phyloP scores from a whole-genome alignment of 2,329 filamentous ascomycete genomes.

The Furcasterigmium furcatum region DNA sequence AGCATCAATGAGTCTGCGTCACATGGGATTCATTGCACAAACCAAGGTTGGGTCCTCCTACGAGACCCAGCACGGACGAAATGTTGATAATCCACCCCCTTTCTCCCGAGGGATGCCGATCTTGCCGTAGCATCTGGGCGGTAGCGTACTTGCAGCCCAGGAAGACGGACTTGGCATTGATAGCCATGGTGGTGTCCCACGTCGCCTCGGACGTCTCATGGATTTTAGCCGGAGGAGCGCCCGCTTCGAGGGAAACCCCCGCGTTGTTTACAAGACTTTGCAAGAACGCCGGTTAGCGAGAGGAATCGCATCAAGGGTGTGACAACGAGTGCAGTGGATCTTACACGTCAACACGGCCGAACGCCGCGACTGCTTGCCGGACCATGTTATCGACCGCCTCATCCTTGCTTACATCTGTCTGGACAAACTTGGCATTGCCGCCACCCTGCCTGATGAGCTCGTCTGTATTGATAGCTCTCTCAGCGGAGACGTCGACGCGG shows the following conservation, averaged over 20 bases:
- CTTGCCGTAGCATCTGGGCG: conserved; percentile 46
- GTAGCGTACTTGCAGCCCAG: conserved; percentile 40
- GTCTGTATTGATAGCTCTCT: conserved; percentile 32
- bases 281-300: too few relatives aligned
- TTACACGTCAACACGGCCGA: conserved; percentile 29
- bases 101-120: conserved; percentile 29
- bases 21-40: not conserved
- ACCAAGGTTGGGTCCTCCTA: conserved; percentile 25
- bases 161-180: conserved; percentile 34
- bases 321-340: too few relatives aligned
- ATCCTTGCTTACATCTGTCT: conserved; percentile 36
- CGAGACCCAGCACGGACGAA: conserved; percentile 36
- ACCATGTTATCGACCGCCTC: conserved; percentile 32
- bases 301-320: too few relatives aligned
- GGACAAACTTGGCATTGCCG: conserved; percentile 35
- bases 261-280: too few relatives aligned
- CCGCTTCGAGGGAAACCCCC: conserved; percentile 39
- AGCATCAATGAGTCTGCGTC: not conserved
- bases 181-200: conserved; percentile 38
- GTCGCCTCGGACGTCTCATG: conserved; percentile 41
- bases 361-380: conserved; percentile 24
- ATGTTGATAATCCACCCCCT: conserved; percentile 49
- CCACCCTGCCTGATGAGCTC: conserved; percentile 30
- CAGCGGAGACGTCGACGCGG: conserved; percentile 19
- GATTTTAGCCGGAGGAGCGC: conserved; percentile 26